phyloP scores from a whole-genome alignment of 164 flowering plant species.

The Vitis amurensis region DNA sequence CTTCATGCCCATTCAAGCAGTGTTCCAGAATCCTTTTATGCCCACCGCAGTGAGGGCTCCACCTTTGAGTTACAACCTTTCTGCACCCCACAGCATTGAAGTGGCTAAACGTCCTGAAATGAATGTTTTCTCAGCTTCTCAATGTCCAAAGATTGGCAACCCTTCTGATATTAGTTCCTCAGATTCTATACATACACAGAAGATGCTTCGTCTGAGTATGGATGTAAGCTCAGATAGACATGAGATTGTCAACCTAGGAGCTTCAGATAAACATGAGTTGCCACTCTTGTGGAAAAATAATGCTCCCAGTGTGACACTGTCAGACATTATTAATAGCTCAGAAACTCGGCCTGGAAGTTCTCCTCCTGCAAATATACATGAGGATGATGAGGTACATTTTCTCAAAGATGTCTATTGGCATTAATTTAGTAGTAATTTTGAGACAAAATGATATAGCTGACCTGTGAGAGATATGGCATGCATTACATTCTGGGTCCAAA shows the following conservation, averaged over 20 bases:
- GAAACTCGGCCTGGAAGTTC: constrained; percentile 11
- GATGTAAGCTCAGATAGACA: constrained; percentile 11
- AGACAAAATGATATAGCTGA: neutral
- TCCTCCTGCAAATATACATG: constrained; percentile 6
- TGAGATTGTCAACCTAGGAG: constrained; percentile 8
- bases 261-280: constrained; percentile 4
- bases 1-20: constrained; percentile 20
- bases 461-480: neutral
- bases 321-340: constrained; percentile 6
- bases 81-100: constrained; percentile 4
- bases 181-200: constrained; percentile 12
- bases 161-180: constrained; percentile 12
- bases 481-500: no score
- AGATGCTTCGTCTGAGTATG: constrained; percentile 14
- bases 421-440: neutral
- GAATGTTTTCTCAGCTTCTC: constrained; percentile 13
- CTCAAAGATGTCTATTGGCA: neutral
- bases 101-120: constrained; percentile 10
- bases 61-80: constrained; percentile 4
- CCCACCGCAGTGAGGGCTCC: constrained; percentile 11
- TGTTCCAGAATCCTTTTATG: constrained; percentile 19
- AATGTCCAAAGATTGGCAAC: neutral
- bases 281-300: constrained; percentile 6
- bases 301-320: constrained; percentile 4
- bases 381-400: constrained; percentile 22